Conservation (phyloP, 495 filamentous ascomycete species). For the Friedmanniomyces endolithicus region DNA sequence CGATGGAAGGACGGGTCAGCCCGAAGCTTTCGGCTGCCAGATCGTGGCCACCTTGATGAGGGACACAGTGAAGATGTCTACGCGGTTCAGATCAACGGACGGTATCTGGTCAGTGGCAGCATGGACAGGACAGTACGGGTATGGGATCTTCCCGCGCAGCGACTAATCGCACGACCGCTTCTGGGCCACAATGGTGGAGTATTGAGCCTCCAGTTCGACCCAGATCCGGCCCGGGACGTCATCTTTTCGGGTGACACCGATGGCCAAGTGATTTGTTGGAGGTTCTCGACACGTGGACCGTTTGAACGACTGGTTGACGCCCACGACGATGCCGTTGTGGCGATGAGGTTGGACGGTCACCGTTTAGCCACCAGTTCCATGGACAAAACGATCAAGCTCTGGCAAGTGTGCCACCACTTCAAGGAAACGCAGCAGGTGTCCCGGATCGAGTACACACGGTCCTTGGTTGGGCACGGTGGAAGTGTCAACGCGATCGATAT, state of each 20-base stretch:
- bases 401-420: background rate
- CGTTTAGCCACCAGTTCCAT: background rate
- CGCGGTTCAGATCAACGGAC: conserved; percentile 70
- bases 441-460: background rate
- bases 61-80: conserved; percentile 87
- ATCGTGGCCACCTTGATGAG: conserved; percentile 63
- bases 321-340: background rate
- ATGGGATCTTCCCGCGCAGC: conserved; percentile 73
- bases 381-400: background rate
- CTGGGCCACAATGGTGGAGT: conserved; percentile 70
- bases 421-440: background rate
- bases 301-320: background rate
- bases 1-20: background rate
- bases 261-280: conserved; percentile 75
- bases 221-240: conserved; percentile 68
- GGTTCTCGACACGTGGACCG: conserved; percentile 44
- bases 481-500: background rate
- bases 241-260: conserved; percentile 88
- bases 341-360: background rate
- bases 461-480: background rate
- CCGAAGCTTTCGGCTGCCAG: conserved; percentile 61
- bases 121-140: conserved; percentile 75
- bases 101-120: conserved; percentile 89
- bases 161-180: conserved; percentile 57
- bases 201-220: conserved; percentile 87